A percentile compares a stretch with the other conserved stretches of the same genome.
These are phyloP conservation scores for Agrocybe pediades DNA, from an alignment of 768 basidiomycete genomes.

Conservation along the genomic window DNA sequence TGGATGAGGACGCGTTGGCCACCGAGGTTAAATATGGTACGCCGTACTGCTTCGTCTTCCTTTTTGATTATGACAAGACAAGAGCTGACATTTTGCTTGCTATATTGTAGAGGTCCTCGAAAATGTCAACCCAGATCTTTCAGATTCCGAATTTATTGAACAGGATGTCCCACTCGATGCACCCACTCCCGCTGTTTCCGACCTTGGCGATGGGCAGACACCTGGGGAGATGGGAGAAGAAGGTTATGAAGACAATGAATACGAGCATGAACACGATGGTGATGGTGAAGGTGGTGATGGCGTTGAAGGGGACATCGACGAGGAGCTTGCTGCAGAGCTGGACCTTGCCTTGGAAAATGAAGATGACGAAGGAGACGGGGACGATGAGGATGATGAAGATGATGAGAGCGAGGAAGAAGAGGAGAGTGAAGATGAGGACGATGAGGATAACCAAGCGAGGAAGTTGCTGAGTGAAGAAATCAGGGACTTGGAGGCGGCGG, in stretches of 20 bases:
- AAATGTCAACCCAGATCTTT: slow-evolving; percentile 88
- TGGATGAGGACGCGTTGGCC: slow-evolving; percentile 80
- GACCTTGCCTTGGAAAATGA: slow-evolving; percentile 80
- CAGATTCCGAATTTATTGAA: slow-evolving; percentile 86
- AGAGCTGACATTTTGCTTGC: neutral
- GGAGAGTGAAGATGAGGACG: slow-evolving; percentile 82
- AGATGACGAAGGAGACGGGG: slow-evolving; percentile 64
- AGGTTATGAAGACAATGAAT: slow-evolving; percentile 60
- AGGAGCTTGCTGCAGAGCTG: slow-evolving; percentile 85
- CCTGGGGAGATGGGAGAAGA: slow-evolving; percentile 58
- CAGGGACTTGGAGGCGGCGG: slow-evolving; percentile 83
- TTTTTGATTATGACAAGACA: neutral
- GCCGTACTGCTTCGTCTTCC: slow-evolving; percentile 14
- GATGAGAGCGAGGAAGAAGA: slow-evolving; percentile 57
- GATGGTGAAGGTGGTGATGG: slow-evolving; percentile 67
- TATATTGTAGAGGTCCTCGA: slow-evolving; percentile 70
- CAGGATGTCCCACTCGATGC: slow-evolving; percentile 65
- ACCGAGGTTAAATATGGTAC: slow-evolving; percentile 76
- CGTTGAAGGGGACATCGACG: slow-evolving; percentile 81
- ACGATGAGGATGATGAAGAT: slow-evolving; percentile 68
- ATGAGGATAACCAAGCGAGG: slow-evolving; percentile 76
- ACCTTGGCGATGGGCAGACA: slow-evolving; percentile 63
- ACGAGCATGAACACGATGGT: slow-evolving; percentile 56
- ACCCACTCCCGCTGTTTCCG: slow-evolving; percentile 73
- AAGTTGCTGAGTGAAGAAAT: slow-evolving; percentile 89